phyloP scores from a whole-genome alignment of 2,329 filamentous ascomycete genomes.

The Chaetomiaceae sp. region DNA sequence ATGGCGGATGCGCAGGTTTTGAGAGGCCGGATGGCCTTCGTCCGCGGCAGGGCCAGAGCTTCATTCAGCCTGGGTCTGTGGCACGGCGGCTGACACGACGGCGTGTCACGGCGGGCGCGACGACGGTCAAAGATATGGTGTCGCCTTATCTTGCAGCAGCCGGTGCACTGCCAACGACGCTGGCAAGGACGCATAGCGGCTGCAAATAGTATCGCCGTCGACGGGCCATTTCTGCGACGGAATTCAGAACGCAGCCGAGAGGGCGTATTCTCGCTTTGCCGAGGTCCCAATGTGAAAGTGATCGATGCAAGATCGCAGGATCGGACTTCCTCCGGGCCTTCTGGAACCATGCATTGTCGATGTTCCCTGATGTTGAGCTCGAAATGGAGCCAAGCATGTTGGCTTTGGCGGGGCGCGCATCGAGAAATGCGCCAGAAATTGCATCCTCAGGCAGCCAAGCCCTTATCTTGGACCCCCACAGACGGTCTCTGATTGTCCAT shows the following conservation, averaged over 20 bases:
- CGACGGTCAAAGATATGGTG: background rate
- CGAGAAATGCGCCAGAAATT: background rate
- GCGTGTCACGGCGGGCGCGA: background rate
- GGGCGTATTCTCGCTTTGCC: constrained; percentile 15
- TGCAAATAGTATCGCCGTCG: background rate
- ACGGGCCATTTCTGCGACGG: background rate
- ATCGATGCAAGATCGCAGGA: background rate
- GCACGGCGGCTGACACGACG: constrained; percentile 1
- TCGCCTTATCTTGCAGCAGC: constrained; percentile 16
- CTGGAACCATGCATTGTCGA: constrained; percentile 6
- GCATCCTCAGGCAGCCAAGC: constrained; percentile 22
- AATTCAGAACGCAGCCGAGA: constrained; percentile 13
- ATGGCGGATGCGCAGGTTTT: background rate
- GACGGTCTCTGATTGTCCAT: constrained; percentile 22
- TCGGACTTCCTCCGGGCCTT: background rate
- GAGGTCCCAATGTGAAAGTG: no score
- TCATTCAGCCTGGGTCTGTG: background rate
- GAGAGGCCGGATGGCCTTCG: background rate
- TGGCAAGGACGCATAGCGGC: background rate
- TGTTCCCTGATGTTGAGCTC: background rate
- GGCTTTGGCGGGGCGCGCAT: constrained; percentile 10
- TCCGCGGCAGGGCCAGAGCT: background rate
- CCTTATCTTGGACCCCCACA: constrained; percentile 31
- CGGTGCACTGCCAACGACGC: background rate
- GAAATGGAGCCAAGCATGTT: constrained; percentile 5